Base-by-base conservation (phyloP, 2,329 filamentous ascomycete species). In the Teratosphaeria nubilosa region DNA sequence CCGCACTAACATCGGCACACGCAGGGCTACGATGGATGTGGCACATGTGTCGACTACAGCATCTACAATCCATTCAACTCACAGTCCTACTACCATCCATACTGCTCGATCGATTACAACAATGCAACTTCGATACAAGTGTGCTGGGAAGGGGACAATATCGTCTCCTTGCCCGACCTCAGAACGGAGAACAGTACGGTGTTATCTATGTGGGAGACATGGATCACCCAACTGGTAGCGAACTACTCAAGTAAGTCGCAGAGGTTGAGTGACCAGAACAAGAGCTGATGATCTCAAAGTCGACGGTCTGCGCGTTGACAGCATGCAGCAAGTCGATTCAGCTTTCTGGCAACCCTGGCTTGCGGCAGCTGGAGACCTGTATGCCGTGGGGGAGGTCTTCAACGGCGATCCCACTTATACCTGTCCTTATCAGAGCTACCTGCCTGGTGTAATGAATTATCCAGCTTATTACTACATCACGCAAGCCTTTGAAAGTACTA, bases 91-190 rank as follows among this genome's bases (percentile, higher is more conserved):
- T 56, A n/a, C 45, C 55, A 56, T 53, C 25, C 34, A 22, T 56
- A 25, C 45, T 56, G 53, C 37, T 16, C 16, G n/a, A 76, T 82
- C 55, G 70, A 86, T 68, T 86, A 84, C 72, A 67, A 71, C 53
- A 72, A 84, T 66, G 58, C 66, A 32, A 65, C 62, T 22, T 67
- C 64, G 10, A 65, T 72, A 27, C 64, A 13, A 51, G 11, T n/a
- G 45, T 86, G 83, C 73, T 81, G 79, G 79, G 71, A 79, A 9
- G 78, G 77, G 22, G 76, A 78, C 58, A 74, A 75, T 37, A 77
- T 74, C 6, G 77, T 81, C 14, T 74, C 77, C 14, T 0, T 88
- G 0, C 82, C 84, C 0, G 85, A 88, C 62, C 66, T 87, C 13
- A 73, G 82, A 55, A 87, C 85, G 0, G 76, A 80, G 45, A 73